Evolutionary conservation across 352 stramenopile genomes (phyloP).

Genomic region (Phytophthora sp.): DNA sequence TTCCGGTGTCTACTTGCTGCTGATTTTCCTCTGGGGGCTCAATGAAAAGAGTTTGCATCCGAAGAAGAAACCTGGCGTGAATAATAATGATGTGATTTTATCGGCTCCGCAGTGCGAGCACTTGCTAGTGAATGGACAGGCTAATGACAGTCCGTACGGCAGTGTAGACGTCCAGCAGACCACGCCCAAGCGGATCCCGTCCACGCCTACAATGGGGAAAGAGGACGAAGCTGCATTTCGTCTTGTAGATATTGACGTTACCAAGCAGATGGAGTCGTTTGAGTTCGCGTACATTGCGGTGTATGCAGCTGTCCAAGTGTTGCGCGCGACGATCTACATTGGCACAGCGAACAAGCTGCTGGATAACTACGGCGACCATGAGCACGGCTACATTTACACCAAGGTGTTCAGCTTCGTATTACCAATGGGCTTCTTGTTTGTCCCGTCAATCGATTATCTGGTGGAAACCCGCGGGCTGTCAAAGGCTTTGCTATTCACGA

Average conservation of each 20-base stretch:
- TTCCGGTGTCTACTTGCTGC: slow-evolving; percentile 52
- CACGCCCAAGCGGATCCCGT: slow-evolving; percentile 7
- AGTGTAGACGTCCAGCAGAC: slow-evolving; percentile 30
- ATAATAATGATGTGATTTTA: slow-evolving; percentile 16
- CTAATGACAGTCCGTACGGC: slow-evolving; percentile 34
- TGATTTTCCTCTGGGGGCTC: slow-evolving; percentile 79
- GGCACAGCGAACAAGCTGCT: slow-evolving; percentile 87
- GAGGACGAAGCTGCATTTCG: slow-evolving; percentile 34
- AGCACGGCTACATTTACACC: slow-evolving; percentile 72
- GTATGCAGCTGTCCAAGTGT: slow-evolving; percentile 75
- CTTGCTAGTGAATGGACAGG: slow-evolving; percentile 33
- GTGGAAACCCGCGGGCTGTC: slow-evolving; percentile 75
- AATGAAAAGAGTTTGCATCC: slow-evolving; percentile 65
- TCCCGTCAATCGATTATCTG: slow-evolving; percentile 85
- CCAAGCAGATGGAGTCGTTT: slow-evolving; percentile 75
- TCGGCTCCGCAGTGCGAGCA: slow-evolving; percentile 35
- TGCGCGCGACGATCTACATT: slow-evolving; percentile 86
- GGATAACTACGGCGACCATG: slow-evolving; percentile 81
- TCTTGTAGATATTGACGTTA: slow-evolving; percentile 64
- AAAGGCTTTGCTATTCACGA: slow-evolving; percentile 78
- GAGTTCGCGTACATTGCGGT: slow-evolving; percentile 81
- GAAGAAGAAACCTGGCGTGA: slow-evolving; percentile 23
- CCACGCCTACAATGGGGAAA: slow-evolving; percentile 15
- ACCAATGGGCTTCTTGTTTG: slow-evolving; percentile 84
- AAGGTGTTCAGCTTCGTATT: slow-evolving; percentile 89